These are phyloP conservation scores for Daldinia sp. DNA, from an alignment of 2,329 filamentous ascomycete genomes.

Conservation along the genomic window DNA sequence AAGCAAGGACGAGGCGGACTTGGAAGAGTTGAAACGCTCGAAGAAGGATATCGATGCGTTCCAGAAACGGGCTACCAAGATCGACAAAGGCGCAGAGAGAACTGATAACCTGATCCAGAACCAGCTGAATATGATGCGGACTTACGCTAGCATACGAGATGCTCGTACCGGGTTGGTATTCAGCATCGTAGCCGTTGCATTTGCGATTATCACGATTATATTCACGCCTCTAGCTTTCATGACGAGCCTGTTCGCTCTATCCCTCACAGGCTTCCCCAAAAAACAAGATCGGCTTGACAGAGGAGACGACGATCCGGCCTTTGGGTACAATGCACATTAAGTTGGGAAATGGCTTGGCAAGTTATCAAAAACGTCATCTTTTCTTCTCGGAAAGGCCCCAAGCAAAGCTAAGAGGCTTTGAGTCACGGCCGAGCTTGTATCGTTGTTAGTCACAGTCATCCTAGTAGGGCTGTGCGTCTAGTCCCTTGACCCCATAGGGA, in stretches of 20 bases:
- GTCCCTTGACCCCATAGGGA: not conserved
- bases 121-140: not conserved
- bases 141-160: not conserved
- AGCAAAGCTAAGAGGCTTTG: not conserved
- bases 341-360: not conserved
- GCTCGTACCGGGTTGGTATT: not conserved
- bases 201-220: not conserved
- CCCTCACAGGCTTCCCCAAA: not conserved
- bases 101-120: not conserved
- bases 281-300: not conserved
- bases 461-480: not conserved
- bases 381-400: too few species aligned
- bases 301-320: not conserved
- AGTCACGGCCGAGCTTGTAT: not conserved
- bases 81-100: not conserved
- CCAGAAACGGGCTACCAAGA: not conserved
- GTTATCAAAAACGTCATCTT: too few species aligned
- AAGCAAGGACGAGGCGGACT: not conserved
- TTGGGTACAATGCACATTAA: not conserved
- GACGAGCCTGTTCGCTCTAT: not conserved
- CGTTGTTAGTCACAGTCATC: not conserved
- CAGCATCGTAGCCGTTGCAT: not conserved
- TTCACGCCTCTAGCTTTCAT: not conserved
- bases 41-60: not conserved
- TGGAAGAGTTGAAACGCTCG: not conserved